Percentiles rank a stretch among this genome's conserved stretches.
Evolutionary conservation across 352 stramenopile genomes (phyloP).

Genomic region (Phytophthora ramorum): DNA sequence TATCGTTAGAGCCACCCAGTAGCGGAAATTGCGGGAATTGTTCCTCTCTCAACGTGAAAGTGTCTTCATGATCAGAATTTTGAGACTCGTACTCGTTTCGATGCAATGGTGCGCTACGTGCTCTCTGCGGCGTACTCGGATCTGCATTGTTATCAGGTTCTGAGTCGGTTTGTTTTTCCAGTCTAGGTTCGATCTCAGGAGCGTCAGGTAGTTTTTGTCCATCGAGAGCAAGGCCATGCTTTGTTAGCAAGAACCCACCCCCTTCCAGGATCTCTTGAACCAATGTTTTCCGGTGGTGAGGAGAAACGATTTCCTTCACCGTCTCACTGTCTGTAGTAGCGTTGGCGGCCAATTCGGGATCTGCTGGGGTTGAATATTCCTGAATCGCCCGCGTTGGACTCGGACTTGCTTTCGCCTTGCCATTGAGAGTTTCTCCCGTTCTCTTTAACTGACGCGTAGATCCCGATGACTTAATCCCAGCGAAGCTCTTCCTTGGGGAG

Average conservation of each 20-base stretch:
- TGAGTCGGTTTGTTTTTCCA: not conserved
- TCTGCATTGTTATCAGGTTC: constrained; percentile 22
- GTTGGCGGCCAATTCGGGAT: not conserved
- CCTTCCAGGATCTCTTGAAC: constrained; percentile 29
- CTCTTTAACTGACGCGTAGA: constrained; percentile 24
- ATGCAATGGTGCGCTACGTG: not conserved
- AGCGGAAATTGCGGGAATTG: not conserved
- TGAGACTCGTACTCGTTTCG: constrained; percentile 6
- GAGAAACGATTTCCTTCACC: not conserved
- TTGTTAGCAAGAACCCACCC: constrained; percentile 6
- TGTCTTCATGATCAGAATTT: constrained; percentile 9
- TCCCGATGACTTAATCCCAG: constrained; percentile 2
- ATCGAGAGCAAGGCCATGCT: constrained; percentile 13
- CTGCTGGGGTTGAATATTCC: not conserved
- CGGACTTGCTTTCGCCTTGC: not conserved
- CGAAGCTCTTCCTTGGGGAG: constrained; percentile 21
- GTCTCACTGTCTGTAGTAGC: not conserved
- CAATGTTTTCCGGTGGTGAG: constrained; percentile 24
- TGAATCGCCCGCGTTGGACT: constrained; percentile 1
- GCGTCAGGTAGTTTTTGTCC: not conserved
- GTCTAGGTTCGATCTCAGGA: not conserved
- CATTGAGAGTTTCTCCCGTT: not conserved
- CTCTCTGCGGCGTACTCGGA: not conserved
- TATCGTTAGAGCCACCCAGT: constrained; percentile 12
- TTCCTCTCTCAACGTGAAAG: not conserved